phyloP scores from a whole-genome alignment of 208 protist genomes.

The Herpetomonas tarakana region DNA sequence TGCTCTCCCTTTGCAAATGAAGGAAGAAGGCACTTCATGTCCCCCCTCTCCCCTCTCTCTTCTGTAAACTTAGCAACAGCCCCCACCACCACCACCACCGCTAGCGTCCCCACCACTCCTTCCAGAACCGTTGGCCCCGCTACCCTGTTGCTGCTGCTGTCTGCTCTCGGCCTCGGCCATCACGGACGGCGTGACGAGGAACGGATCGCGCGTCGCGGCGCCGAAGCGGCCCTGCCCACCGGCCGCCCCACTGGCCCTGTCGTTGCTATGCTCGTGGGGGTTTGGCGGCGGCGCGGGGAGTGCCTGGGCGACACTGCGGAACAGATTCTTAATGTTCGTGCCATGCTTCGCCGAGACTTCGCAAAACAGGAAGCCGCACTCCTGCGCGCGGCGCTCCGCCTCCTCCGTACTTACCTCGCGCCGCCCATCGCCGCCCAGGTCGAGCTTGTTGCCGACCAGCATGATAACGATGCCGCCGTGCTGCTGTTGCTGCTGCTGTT shows the following conservation, averaged over 20 bases:
- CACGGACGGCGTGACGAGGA: constrained; percentile 39
- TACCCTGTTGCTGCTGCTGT: not conserved
- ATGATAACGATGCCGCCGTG: constrained; percentile 84
- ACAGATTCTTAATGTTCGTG: constrained; percentile 73
- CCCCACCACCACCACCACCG: not conserved
- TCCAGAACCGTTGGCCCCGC: not conserved
- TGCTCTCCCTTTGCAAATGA: too few relatives aligned
- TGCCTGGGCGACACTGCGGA: constrained; percentile 62
- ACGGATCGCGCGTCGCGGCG: constrained; percentile 19
- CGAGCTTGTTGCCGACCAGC: constrained; percentile 98
- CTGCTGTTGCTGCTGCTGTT: not conserved
- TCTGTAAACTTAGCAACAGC: not conserved
- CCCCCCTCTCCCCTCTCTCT: too few relatives aligned
- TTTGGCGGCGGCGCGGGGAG: constrained; percentile 23
- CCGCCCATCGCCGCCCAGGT: constrained; percentile 63
- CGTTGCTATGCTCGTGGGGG: not conserved
- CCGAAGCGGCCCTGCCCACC: not conserved
- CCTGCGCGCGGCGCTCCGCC: constrained; percentile 66
- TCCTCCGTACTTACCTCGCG: constrained; percentile 81
- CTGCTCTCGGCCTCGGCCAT: not conserved
- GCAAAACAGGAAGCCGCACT: constrained; percentile 93
- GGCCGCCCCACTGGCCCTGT: not conserved
- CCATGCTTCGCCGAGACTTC: constrained; percentile 94
- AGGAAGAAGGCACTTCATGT: too few relatives aligned
- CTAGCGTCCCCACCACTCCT: not conserved